Base-by-base conservation (phyloP, 2,329 filamentous ascomycete genomes). In the Diaporthe caulivora region DNA sequence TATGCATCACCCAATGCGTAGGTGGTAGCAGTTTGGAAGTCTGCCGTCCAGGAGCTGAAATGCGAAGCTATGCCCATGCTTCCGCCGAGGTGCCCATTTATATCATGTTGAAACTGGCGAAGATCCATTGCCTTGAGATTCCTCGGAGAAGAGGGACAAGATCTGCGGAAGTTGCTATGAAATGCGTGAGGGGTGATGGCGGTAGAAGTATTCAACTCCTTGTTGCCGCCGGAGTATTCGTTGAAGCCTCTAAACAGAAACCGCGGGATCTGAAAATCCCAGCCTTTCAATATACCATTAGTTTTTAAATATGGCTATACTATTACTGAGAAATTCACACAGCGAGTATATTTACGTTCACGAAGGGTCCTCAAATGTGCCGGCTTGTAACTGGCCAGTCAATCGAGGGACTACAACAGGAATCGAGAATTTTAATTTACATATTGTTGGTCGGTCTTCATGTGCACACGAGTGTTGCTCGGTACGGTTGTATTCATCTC, bases 251-350 rank as follows among this genome's bases (percentile, higher is more conserved):
- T 53, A n/a, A 53, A 53, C n/a, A 53, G 3, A 24, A 53, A 53
- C 8, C 49, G n/a, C 0, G 49, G 49, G 1, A 26, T 26, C 0
- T 0, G 1, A 13, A n/a, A 7, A 24, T 53, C 1, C n/a, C n/a
- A 53, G 10, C 4, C 49, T 53, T 0, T 26, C 15, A 1, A 17
- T n/a, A 26, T 26, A 17, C n/a, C n/a, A 3, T 51, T 5, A 51
- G 49, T 51, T 24, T 26, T 21, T 11, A 24, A 15, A 51, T 1
- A 10, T 24, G n/a, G 1, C 7, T 5, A 15, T 24, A 10, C 24
- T n/a, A 51, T 1, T 13, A 51, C n/a, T 26, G 9, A 21, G n/a
- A 1, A 24, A 1, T 10, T 1, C 24, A 24, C n/a, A 15, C 0
- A 51, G 3, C 24, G 1, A 9, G 44, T 24, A n/a, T 9, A 49